Conservation (phyloP, 1,284 basidiomycete genomes). For the Rhizoctonia solani region DNA sequence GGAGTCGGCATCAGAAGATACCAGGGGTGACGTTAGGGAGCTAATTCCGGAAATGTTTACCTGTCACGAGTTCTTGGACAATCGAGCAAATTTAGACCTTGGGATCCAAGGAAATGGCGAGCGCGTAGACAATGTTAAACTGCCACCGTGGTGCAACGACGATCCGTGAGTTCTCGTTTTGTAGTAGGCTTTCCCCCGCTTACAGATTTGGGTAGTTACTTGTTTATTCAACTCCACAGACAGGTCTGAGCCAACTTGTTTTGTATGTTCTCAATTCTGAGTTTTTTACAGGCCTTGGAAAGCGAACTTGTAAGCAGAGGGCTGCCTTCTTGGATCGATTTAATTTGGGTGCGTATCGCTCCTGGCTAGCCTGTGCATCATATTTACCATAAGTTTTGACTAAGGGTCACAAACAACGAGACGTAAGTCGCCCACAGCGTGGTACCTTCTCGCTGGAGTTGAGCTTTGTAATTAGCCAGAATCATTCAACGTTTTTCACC, state of each 20-base stretch:
- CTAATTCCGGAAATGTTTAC: constrained; percentile 93
- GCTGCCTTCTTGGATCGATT: constrained; percentile 90
- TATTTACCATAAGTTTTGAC: neutral
- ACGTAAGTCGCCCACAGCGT: constrained; percentile 47
- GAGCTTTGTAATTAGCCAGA: constrained; percentile 43
- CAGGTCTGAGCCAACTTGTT: constrained; percentile 52
- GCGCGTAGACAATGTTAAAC: constrained; percentile 81
- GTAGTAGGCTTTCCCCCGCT: neutral
- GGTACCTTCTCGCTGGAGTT: neutral
- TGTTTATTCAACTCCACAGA: constrained; percentile 85
- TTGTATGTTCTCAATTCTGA: neutral
- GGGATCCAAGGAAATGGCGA: constrained; percentile 81
- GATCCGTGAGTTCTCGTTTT: constrained; percentile 10
- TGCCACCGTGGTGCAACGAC: constrained; percentile 89
- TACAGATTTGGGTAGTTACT: constrained; percentile 53
- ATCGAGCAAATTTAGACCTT: constrained; percentile 76
- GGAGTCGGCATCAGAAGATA: constrained; percentile 82
- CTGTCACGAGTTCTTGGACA: constrained; percentile 75
- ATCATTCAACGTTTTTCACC: constrained; percentile 89
- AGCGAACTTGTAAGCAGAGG: constrained; percentile 86
- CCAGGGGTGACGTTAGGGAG: constrained; percentile 92
- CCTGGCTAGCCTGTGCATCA: neutral
- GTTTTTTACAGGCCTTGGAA: constrained; percentile 72
- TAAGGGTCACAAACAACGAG: constrained; percentile 77
- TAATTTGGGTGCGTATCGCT: constrained; percentile 62